Conservation (phyloP, 2,329 filamentous ascomycete species). For the Tympanopsis confertula region DNA sequence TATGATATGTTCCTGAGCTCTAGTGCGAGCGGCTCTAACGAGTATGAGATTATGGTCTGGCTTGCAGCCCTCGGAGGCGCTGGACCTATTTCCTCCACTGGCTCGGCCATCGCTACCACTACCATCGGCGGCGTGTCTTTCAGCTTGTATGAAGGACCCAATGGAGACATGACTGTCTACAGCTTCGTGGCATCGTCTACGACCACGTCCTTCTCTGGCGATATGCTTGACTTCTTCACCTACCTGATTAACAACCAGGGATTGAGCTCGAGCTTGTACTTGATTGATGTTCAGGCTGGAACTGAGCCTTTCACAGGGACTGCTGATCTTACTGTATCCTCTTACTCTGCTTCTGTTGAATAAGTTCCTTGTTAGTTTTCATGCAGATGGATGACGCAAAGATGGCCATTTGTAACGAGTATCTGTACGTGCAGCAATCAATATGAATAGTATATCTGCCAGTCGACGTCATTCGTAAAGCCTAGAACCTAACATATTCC, state of each 20-base stretch:
- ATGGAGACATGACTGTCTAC: slow-evolving; percentile 47
- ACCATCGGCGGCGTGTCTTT: slow-evolving; percentile 40
- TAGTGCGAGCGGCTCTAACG: slow-evolving; percentile 29
- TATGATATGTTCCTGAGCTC: slow-evolving; percentile 48
- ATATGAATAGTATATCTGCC: too few relatives aligned
- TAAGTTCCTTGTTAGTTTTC: too few relatives aligned
- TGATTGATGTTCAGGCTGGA: not conserved
- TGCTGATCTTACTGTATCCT: not conserved
- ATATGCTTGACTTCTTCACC: not conserved
- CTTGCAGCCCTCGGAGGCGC: slow-evolving; percentile 41
- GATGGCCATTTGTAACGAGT: too few relatives aligned
- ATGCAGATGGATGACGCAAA: too few relatives aligned
- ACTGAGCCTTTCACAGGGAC: not conserved
- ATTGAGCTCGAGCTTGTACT: not conserved
- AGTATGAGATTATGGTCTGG: slow-evolving; percentile 61
- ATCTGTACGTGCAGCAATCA: too few relatives aligned
- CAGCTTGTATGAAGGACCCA: slow-evolving; percentile 48
- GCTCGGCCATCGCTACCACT: slow-evolving; percentile 37
- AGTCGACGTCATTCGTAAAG: too few relatives aligned
- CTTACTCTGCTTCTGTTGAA: not conserved
- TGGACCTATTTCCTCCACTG: slow-evolving; percentile 41
- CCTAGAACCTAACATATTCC: too few relatives aligned
- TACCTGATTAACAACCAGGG: not conserved
- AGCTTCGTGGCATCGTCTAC: slow-evolving; percentile 27
- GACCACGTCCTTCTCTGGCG: not conserved